These are phyloP conservation scores for Wallacemonas sp. DNA, from an alignment of 208 protist species.

Conservation along the genomic window DNA sequence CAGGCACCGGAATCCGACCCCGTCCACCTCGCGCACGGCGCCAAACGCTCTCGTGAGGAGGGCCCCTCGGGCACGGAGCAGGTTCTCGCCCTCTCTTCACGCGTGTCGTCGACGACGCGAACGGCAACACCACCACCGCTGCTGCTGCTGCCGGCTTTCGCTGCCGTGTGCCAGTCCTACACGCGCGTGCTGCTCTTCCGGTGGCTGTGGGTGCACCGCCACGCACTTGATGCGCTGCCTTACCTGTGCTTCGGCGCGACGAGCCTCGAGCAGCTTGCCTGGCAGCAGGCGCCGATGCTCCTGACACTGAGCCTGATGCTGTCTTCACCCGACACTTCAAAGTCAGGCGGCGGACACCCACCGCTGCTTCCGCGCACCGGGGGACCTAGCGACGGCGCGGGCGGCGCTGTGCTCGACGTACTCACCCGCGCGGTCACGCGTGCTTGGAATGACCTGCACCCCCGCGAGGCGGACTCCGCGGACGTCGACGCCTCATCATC, in stretches of 20 bases:
- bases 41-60: no score
- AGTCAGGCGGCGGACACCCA: no score
- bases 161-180: constrained; percentile 39
- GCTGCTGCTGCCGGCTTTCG: constrained; percentile 6
- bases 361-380: no score
- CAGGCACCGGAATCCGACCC: no score
- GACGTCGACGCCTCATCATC: no score
- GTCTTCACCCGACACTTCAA: constrained; percentile 5
- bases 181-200: constrained; percentile 42
- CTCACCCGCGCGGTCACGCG: background rate
- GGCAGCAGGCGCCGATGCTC: constrained; percentile 22
- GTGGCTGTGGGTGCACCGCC: constrained; percentile 65
- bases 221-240: constrained; percentile 65
- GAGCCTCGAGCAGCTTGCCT: constrained; percentile 22
- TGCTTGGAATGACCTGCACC: background rate
- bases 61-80: no score
- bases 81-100: no score
- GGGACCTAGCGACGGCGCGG: background rate
- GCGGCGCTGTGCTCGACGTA: background rate
- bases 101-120: background rate
- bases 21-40: no score
- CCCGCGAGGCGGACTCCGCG: no score
- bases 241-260: constrained; percentile 55
- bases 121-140: background rate
- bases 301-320: constrained; percentile 55